These are phyloP conservation scores for Bipolaris sorokiniana DNA, from an alignment of 2,329 filamentous ascomycete genomes.

Conservation along the genomic window DNA sequence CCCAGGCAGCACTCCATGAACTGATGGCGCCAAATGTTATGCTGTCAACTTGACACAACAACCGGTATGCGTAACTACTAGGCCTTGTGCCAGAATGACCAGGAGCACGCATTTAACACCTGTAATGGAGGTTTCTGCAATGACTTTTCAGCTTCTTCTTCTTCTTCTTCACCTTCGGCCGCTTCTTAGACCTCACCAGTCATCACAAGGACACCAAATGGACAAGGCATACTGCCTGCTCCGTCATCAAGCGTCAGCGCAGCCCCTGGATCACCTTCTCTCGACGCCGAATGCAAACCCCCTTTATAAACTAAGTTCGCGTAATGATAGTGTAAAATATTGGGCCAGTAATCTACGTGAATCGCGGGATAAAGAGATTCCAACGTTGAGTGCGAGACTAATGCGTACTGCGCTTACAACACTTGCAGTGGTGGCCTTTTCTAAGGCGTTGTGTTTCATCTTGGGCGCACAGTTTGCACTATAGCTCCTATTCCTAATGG, in stretches of 20 bases:
- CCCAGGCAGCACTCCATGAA: conserved; percentile 20
- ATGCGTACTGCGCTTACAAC: neutral
- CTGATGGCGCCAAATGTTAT: conserved; percentile 24
- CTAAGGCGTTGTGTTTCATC: neutral
- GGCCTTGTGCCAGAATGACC: conserved; percentile 23
- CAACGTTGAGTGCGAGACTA: neutral
- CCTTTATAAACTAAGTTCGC: conserved; percentile 16
- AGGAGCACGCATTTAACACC: conserved; percentile 30
- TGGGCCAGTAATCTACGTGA: neutral
- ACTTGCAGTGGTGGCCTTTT: neutral
- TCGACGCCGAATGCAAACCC: conserved; percentile 28
- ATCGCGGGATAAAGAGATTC: neutral
- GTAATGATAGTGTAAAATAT: conserved; percentile 8
- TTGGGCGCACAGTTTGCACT: neutral
- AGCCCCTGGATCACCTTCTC: conserved; percentile 20
- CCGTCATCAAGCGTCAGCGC: conserved; percentile 22
- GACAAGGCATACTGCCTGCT: conserved; percentile 8
- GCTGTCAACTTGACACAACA: conserved; percentile 21
- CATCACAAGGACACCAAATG: neutral
- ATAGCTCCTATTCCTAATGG: conserved; percentile 8
- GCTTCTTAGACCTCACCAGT: conserved; percentile 13
- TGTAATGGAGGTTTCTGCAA: conserved; percentile 31
- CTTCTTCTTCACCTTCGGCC: conserved; percentile 13
- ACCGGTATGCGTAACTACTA: conserved; percentile 29
- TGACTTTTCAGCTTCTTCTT: conserved; percentile 11